These are phyloP conservation scores for Isoetes taiwanensis DNA, from an alignment of 75 land plant species.

Conservation along the genomic window DNA sequence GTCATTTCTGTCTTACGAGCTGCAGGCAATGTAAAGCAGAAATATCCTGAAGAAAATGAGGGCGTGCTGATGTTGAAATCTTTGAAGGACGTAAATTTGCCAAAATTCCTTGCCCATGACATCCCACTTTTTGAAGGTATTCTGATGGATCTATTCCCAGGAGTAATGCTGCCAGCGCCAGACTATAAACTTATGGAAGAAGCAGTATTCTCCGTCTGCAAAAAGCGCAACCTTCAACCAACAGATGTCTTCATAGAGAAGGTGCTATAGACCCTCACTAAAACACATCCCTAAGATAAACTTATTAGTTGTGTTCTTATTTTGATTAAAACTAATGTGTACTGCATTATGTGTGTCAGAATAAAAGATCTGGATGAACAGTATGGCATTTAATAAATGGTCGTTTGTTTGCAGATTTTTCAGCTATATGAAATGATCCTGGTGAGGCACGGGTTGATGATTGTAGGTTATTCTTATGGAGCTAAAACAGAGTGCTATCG, in stretches of 20 bases:
- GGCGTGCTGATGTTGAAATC: slow-evolving; percentile 29
- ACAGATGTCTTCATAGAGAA: slow-evolving; percentile 22
- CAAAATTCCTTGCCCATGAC: slow-evolving; percentile 31
- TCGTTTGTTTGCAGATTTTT: slow-evolving; percentile 20
- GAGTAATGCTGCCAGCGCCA: slow-evolving; percentile 26
- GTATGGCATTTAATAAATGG: neutral
- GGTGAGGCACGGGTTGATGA: slow-evolving; percentile 29
- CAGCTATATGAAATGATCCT: slow-evolving; percentile 35
- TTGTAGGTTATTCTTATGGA: slow-evolving; percentile 35
- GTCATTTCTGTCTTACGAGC: slow-evolving; percentile 31
- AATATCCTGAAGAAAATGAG: slow-evolving; percentile 25
- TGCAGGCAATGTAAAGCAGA: slow-evolving; percentile 33
- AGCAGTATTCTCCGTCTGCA: slow-evolving; percentile 14
- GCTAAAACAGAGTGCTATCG: slow-evolving; percentile 29
- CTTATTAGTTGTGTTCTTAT: neutral
- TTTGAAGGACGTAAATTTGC: slow-evolving; percentile 29
- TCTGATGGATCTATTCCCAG: slow-evolving; percentile 29
- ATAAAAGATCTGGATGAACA: neutral
- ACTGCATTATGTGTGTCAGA: neutral
- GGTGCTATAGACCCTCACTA: slow-evolving; percentile 6
- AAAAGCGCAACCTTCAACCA: slow-evolving; percentile 20
- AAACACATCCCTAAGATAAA: neutral
- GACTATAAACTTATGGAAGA: slow-evolving; percentile 22
- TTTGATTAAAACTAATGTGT: neutral
- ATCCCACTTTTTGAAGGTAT: slow-evolving; percentile 35